Conservation (phyloP, 306 rosid species). For the Canavalia gladiata region DNA sequence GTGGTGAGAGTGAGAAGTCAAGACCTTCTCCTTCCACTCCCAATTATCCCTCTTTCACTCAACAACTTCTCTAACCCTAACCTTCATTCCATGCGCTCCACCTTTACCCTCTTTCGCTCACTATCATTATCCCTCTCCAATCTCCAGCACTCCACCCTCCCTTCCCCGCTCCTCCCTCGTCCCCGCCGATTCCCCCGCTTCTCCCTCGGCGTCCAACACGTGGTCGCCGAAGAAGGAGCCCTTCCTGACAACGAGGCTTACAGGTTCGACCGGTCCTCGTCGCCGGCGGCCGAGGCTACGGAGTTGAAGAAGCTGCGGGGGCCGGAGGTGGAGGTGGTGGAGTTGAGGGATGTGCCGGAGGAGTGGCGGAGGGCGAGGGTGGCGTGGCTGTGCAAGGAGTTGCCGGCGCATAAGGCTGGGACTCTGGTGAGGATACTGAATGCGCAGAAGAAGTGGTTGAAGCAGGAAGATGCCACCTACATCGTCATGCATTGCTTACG, state of each 20-base stretch:
- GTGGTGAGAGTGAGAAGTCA: not conserved
- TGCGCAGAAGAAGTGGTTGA: constrained; percentile 88
- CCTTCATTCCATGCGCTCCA: constrained; percentile 40
- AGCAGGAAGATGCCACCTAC: constrained; percentile 71
- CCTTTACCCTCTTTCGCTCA: constrained; percentile 42
- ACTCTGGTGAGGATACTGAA: constrained; percentile 67
- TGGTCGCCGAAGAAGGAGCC: not conserved
- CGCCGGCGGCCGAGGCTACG: not conserved
- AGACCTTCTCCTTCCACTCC: constrained; percentile 17
- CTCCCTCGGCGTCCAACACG: not conserved
- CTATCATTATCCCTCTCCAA: constrained; percentile 22
- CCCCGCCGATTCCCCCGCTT: constrained; percentile 33
- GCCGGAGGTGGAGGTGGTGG: constrained; percentile 55
- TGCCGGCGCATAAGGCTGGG: constrained; percentile 55
- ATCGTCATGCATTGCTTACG: constrained; percentile 82
- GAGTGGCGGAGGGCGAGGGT: constrained; percentile 61
- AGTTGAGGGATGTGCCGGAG: constrained; percentile 58
- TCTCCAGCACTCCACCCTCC: not conserved
- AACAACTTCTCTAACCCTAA: constrained; percentile 36
- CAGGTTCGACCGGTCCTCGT: constrained; percentile 30
- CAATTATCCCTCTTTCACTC: not conserved
- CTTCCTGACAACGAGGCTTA: constrained; percentile 25
- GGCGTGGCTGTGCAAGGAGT: constrained; percentile 64
- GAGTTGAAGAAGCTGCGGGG: constrained; percentile 43
- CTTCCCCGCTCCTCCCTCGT: not conserved